Base-by-base conservation (phyloP, 2,329 filamentous ascomycete genomes). In the Didymella sp. region DNA sequence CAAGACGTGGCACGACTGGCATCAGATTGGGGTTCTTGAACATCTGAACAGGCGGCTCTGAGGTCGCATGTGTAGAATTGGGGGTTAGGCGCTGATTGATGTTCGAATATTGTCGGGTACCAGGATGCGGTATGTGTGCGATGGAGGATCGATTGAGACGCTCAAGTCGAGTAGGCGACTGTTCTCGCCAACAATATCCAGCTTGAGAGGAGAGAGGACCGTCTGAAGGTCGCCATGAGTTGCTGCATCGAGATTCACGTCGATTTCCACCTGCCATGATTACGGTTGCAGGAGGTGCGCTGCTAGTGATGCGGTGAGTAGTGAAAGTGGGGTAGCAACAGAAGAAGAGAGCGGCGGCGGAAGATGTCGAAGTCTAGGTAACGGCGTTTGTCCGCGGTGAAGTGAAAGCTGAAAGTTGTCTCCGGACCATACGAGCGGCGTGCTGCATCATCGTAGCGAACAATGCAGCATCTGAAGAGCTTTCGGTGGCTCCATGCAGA, bases 201-300 rank as follows among this genome's bases (percentile, higher is more conserved):
- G 12, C 15, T 28, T 31, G 24, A 21, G 17, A 11, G 11, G 28
- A 11, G n/a, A 22, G 24, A 21, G 19, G 47, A 1, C 47, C 54
- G n/a, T 56, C 54, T 35, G 42, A 51, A 47, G 54, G 47, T 13
- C 54, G 42, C 54, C 47, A 56, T 25, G 54, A 51, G 25, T 57
- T 52, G 7, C 27, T 21, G 25, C 43, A 49, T 11, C 48, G 48
- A 17, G 21, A 43, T 12, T 17, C 48, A 31, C 21, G 19, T 24
- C 28, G 22, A 17, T 27, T 11, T 22, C 24, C 37, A 28, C 38
- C 12, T 27, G 44, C 25, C 48, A 57, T 52, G 48, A 33, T 11
- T 12, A 12, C 35, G 12, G n/a, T 37, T 38, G 22, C 22, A 7
- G 30, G 9, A 30, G 19, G 15, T 45, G 35, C 19, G 19, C 6